Conservation (phyloP, 192 early-diverging fungal genomes). For the Rhizoclosmatium globosum region DNA sequence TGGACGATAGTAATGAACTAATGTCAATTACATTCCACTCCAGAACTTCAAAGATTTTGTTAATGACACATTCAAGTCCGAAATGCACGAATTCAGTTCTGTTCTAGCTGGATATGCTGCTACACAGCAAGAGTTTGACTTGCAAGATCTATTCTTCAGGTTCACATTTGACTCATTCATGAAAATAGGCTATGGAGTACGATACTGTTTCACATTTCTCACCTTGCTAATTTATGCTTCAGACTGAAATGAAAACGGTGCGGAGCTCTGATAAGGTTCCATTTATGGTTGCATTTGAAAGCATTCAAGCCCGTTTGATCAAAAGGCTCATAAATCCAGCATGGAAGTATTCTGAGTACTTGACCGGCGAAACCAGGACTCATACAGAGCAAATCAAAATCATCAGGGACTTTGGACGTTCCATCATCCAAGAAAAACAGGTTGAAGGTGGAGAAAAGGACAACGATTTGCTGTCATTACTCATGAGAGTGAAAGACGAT, state of each 20-base stretch:
- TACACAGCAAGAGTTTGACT: constrained; percentile 31
- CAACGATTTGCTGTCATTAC: constrained; percentile 46
- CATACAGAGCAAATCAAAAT: constrained; percentile 27
- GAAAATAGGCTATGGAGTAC: constrained; percentile 45
- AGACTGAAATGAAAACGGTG: constrained; percentile 16
- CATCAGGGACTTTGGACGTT: constrained; percentile 37
- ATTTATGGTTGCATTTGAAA: constrained; percentile 48
- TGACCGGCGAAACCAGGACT: not conserved
- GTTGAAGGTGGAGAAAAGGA: not conserved
- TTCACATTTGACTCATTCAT: constrained; percentile 51
- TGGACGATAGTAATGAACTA: too few relatives aligned
- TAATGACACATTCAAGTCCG: constrained; percentile 41
- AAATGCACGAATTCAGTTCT: constrained; percentile 32
- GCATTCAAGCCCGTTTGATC: constrained; percentile 23
- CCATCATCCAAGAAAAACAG: constrained; percentile 31
- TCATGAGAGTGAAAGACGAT: constrained; percentile 42
- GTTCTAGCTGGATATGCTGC: constrained; percentile 23
- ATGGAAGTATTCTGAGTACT: constrained; percentile 7
- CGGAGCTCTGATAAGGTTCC: not conserved
- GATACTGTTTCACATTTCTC: not conserved
- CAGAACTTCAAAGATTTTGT: constrained; percentile 48
- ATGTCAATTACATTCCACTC: not conserved
- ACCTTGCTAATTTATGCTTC: not conserved
- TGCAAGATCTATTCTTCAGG: constrained; percentile 48
- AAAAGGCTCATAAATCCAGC: constrained; percentile 36